Conservation (phyloP, 352 stramenopile species). For the Phytophthora capsici region DNA sequence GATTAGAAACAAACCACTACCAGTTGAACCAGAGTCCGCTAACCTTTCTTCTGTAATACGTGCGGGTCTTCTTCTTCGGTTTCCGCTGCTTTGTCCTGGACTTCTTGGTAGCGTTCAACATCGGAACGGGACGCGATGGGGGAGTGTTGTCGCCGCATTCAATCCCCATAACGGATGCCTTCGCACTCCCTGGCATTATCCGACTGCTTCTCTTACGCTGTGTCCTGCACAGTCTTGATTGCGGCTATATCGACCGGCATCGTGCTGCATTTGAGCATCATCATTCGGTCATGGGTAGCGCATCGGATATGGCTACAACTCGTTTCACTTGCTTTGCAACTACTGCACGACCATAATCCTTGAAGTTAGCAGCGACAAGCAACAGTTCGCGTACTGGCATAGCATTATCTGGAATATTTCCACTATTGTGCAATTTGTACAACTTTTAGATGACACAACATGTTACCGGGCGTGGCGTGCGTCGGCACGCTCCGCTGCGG, state of each 20-base stretch:
- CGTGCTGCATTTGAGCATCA: slow-evolving; percentile 12
- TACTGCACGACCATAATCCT: slow-evolving; percentile 19
- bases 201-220: not conserved
- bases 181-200: not conserved
- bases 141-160: slow-evolving; percentile 2
- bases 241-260: not conserved
- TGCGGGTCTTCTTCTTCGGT: slow-evolving; percentile 25
- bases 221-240: not conserved
- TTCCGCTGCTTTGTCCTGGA: slow-evolving; percentile 11
- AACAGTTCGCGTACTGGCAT: not conserved
- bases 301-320: slow-evolving; percentile 9
- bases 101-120: not conserved
- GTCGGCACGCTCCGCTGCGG: slow-evolving; percentile 16
- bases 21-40: not conserved
- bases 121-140: not conserved
- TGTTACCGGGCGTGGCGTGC: not conserved
- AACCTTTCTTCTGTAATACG: slow-evolving; percentile 36
- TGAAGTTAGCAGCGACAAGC: slow-evolving; percentile 29
- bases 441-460: not conserved
- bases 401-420: too few species aligned
- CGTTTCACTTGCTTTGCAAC: slow-evolving; percentile 9
- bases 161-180: not conserved
- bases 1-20: too few species aligned
- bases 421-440: not conserved
- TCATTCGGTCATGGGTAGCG: slow-evolving; percentile 1